These are phyloP conservation scores for Apostasia shenzhenica DNA, from an alignment of 106 monocot genomes.

Conservation along the genomic window DNA sequence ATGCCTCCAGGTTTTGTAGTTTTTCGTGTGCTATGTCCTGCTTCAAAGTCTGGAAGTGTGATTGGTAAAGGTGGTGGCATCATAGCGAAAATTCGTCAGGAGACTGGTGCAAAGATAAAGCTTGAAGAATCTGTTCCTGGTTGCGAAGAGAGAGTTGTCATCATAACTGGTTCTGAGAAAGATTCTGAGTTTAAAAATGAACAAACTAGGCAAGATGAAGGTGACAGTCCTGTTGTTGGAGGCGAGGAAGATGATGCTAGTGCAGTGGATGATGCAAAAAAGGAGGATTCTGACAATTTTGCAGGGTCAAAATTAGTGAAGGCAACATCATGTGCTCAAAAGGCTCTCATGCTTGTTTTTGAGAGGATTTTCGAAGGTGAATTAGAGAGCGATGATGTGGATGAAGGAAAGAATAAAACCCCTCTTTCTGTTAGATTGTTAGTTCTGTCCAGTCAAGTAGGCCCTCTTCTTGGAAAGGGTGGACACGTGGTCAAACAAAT, in stretches of 20 bases:
- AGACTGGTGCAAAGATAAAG: slow-evolving; percentile 72
- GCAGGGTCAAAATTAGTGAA: slow-evolving; percentile 34
- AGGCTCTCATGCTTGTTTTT: slow-evolving; percentile 74
- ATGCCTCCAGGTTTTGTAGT: slow-evolving; percentile 26
- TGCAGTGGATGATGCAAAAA: slow-evolving; percentile 21
- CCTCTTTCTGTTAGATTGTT: slow-evolving; percentile 52
- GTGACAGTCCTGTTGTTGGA: slow-evolving; percentile 10
- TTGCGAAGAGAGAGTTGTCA: slow-evolving; percentile 71
- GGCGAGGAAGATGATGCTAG: slow-evolving; percentile 15
- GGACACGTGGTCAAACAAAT: slow-evolving; percentile 90
- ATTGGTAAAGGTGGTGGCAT: slow-evolving; percentile 94
- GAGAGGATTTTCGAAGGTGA: slow-evolving; percentile 69
- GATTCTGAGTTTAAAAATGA: slow-evolving; percentile 26
- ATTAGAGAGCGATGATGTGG: slow-evolving; percentile 32
- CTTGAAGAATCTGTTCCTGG: slow-evolving; percentile 67
- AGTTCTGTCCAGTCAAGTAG: slow-evolving; percentile 75
- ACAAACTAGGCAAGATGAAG: slow-evolving; percentile 17
- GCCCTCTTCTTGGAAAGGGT: slow-evolving; percentile 73
- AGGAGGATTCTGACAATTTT: slow-evolving; percentile 16
- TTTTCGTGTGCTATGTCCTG: slow-evolving; percentile 71
- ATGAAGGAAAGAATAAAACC: slow-evolving; percentile 26
- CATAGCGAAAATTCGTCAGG: slow-evolving; percentile 70
- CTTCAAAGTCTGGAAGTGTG: slow-evolving; percentile 67
- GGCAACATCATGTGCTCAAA: slow-evolving; percentile 38
- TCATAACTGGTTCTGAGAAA: slow-evolving; percentile 58